Evolutionary conservation across 1,139 yeast genomes (phyloP).

Genomic region (Torulaspora pretoriensis): DNA sequence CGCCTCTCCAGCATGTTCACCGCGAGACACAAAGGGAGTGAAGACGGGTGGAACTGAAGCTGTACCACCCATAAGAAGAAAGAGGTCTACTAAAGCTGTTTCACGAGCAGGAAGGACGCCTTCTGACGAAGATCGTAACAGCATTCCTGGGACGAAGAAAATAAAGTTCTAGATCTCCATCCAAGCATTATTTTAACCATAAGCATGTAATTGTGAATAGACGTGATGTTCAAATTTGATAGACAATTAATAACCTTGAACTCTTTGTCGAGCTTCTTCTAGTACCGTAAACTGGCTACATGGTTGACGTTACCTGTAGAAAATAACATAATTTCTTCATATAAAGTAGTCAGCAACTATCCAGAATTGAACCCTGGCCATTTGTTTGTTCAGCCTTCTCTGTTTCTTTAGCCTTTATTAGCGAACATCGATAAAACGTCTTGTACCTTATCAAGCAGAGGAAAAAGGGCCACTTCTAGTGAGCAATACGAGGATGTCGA

Average conservation of each 20-base stretch:
- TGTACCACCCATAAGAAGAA: conserved; percentile 13
- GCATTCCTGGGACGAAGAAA: conserved; percentile 17
- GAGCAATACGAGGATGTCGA: background rate
- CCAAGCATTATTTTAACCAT: background rate
- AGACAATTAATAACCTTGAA: background rate
- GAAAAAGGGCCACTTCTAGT: background rate
- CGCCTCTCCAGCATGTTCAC: conserved; percentile 9
- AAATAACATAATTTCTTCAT: too few species aligned
- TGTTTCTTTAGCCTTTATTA: too few species aligned
- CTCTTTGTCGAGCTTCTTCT: too few species aligned
- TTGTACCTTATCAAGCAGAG: background rate
- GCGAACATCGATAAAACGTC: too few species aligned
- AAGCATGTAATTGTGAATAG: background rate
- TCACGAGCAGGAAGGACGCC: conserved; percentile 4
- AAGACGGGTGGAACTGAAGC: conserved; percentile 3
- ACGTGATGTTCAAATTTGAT: background rate
- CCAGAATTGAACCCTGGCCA: too few species aligned
- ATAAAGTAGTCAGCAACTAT: too few species aligned
- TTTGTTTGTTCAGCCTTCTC: too few species aligned
- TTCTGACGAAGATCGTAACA: conserved; percentile 10
- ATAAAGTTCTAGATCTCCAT: conserved; percentile 9
- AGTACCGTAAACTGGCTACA: too few species aligned
- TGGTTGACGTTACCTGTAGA: too few species aligned
- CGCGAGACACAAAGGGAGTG: conserved; percentile 3
- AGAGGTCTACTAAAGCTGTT: conserved; percentile 6